Percentiles rank a stretch among this genome's conserved stretches.
These are phyloP conservation scores for Cynanchum wilfordii DNA, from an alignment of 257 asterid genomes.

Conservation along the genomic window DNA sequence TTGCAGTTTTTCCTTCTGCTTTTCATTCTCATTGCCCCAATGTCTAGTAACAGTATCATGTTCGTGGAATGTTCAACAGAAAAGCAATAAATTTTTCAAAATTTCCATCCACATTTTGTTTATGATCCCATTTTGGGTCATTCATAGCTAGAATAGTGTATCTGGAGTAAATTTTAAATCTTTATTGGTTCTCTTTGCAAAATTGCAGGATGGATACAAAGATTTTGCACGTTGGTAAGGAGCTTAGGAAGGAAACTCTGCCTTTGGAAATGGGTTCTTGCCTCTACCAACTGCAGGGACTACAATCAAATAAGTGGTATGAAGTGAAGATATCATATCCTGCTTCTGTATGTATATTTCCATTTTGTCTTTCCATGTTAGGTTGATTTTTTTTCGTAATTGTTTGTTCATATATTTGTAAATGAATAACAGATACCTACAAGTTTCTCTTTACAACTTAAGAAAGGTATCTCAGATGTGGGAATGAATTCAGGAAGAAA, in stretches of 20 bases:
- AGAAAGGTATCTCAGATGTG: constrained; percentile 41
- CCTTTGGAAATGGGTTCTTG: constrained; percentile 49
- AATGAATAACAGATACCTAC: constrained; percentile 65
- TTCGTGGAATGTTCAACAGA: neutral
- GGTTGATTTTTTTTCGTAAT: constrained; percentile 11
- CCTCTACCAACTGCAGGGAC: constrained; percentile 60
- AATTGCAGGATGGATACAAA: neutral
- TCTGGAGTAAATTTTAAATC: neutral
- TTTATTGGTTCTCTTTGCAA: too few relatives aligned
- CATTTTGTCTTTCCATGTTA: constrained; percentile 9
- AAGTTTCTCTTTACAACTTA: constrained; percentile 62
- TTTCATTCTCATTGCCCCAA: neutral
- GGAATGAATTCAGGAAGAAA: constrained; percentile 52
- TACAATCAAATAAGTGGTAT: constrained; percentile 61
- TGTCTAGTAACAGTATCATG: neutral
- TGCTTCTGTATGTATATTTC: constrained; percentile 68
- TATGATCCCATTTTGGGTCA: neutral
- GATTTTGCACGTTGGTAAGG: neutral
- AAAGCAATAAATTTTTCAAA: neutral
- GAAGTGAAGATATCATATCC: constrained; percentile 98
- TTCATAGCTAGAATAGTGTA: neutral
- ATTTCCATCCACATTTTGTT: neutral
- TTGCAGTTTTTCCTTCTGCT: neutral
- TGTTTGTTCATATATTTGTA: constrained; percentile 12
- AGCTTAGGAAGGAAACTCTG: constrained; percentile 5